Percentiles rank a stretch among this genome's conserved stretches.
These are phyloP conservation scores for Citrus mangshanensis DNA, from an alignment of 345 rosid genomes.

Conservation along the genomic window DNA sequence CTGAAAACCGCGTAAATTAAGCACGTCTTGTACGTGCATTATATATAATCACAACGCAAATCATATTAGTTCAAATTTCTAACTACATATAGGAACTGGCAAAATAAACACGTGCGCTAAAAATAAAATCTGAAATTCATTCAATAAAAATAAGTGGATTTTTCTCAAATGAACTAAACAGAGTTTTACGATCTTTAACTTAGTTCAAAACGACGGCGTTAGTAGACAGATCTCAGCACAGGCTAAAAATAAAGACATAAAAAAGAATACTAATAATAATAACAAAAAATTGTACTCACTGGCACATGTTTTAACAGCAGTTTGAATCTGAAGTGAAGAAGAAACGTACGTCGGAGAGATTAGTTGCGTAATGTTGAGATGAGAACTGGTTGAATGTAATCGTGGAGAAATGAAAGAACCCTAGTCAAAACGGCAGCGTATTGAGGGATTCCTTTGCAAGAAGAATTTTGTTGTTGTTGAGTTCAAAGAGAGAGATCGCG, in stretches of 20 bases:
- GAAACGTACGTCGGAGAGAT: background rate
- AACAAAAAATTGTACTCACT: background rate
- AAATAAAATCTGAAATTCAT: background rate
- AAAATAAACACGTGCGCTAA: background rate
- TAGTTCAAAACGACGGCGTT: conserved; percentile 6
- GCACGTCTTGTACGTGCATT: background rate
- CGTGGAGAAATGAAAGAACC: background rate
- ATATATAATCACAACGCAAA: background rate
- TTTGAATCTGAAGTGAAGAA: conserved; percentile 11
- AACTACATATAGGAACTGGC: background rate
- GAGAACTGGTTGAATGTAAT: conserved; percentile 2
- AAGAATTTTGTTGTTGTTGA: background rate
- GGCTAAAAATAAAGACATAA: background rate
- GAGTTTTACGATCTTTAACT: conserved; percentile 18
- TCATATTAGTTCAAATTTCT: background rate
- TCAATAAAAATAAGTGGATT: conserved; percentile 1
- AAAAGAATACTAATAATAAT: background rate
- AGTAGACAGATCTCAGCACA: conserved; percentile 34
- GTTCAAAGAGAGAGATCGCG: conserved; percentile 24
- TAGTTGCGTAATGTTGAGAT: background rate
- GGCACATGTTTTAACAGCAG: background rate
- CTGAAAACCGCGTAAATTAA: background rate
- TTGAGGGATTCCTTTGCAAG: background rate
- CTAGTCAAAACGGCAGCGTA: conserved; percentile 9
- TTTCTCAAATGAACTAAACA: conserved; percentile 20